Evolutionary conservation across 2,329 filamentous ascomycete species (phyloP).

Genomic region (Microdochium trichocladiopsis): DNA sequence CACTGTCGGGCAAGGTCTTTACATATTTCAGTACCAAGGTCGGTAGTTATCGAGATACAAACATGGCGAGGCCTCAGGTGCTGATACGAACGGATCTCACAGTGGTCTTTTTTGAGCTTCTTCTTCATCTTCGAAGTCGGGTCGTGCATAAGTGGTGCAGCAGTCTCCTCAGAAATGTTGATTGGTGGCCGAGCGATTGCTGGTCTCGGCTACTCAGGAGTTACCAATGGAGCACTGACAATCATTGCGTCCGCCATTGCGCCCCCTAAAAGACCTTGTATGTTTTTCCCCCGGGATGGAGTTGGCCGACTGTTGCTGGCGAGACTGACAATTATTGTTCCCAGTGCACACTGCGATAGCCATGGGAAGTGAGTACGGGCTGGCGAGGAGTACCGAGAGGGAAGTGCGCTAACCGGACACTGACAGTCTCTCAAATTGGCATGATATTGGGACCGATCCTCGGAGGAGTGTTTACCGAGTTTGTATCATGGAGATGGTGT

Average conservation of each 20-base stretch:
- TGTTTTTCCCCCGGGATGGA: not conserved
- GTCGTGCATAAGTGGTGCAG: slow-evolving; percentile 44
- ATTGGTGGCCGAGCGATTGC: slow-evolving; percentile 48
- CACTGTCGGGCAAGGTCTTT: slow-evolving; percentile 45
- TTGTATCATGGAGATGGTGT: slow-evolving; percentile 38
- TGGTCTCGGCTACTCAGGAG: slow-evolving; percentile 42
- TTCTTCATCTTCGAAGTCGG: slow-evolving; percentile 48
- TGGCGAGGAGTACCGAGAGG: not conserved
- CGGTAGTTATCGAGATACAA: not conserved
- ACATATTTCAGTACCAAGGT: slow-evolving; percentile 28
- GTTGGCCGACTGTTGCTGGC: not conserved
- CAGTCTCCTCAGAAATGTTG: slow-evolving; percentile 40
- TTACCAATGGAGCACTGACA: slow-evolving; percentile 44
- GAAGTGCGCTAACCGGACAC: not conserved
- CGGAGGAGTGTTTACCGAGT: slow-evolving; percentile 31
- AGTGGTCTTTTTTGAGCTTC: slow-evolving; percentile 31
- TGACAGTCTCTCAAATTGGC: slow-evolving; percentile 30
- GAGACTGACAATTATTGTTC: not conserved
- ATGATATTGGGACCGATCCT: slow-evolving; percentile 39
- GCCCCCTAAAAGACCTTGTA: slow-evolving; percentile 29
- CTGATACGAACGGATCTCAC: not conserved
- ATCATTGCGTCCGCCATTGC: slow-evolving; percentile 34
- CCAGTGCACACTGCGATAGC: slow-evolving; percentile 8
- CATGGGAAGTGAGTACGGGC: slow-evolving; percentile 15
- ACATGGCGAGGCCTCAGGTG: not conserved